These are phyloP conservation scores for Adansonia rubrostipa DNA, from an alignment of 441 rosid species.

Conservation along the genomic window DNA sequence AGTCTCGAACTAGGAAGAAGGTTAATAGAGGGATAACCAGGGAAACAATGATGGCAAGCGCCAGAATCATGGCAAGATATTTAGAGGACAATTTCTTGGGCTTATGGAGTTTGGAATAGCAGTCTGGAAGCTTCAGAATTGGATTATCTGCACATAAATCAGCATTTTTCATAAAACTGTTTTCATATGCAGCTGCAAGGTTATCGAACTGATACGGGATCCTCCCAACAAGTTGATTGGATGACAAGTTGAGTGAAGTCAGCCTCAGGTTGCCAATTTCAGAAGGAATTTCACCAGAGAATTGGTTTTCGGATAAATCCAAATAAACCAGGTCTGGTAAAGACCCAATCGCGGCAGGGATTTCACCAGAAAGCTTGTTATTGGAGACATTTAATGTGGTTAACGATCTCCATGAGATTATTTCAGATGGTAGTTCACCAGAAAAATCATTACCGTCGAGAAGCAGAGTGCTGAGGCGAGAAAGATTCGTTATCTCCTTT, in stretches of 20 bases:
- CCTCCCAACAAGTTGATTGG: conserved; percentile 65
- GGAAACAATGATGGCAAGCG: conserved; percentile 43
- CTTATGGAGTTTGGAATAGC: conserved; percentile 33
- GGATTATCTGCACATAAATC: conserved; percentile 61
- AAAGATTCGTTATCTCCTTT: conserved; percentile 56
- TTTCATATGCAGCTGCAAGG: conserved; percentile 52
- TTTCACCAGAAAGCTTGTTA: conserved; percentile 70
- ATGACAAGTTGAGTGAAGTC: conserved; percentile 64
- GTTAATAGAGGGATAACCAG: conserved; percentile 33
- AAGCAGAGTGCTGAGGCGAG: conserved; percentile 43
- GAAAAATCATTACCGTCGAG: conserved; percentile 68
- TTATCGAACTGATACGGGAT: conserved; percentile 60
- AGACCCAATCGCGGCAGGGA: conserved; percentile 62
- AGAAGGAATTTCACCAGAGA: conserved; percentile 72
- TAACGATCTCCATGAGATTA: conserved; percentile 68
- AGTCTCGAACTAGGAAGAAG: conserved; percentile 46
- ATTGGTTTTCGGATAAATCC: conserved; percentile 72
- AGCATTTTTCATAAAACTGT: conserved; percentile 68
- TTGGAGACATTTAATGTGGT: conserved; percentile 53
- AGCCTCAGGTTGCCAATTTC: conserved; percentile 55
- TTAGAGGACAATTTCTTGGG: conserved; percentile 50
- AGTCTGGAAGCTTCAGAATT: conserved; percentile 57
- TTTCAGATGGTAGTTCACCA: conserved; percentile 63
- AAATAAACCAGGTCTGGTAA: conserved; percentile 55
- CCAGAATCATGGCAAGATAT: conserved; percentile 49